Conservation (phyloP, 495 filamentous ascomycete species). For the Penicillium psychrofluorescens region DNA sequence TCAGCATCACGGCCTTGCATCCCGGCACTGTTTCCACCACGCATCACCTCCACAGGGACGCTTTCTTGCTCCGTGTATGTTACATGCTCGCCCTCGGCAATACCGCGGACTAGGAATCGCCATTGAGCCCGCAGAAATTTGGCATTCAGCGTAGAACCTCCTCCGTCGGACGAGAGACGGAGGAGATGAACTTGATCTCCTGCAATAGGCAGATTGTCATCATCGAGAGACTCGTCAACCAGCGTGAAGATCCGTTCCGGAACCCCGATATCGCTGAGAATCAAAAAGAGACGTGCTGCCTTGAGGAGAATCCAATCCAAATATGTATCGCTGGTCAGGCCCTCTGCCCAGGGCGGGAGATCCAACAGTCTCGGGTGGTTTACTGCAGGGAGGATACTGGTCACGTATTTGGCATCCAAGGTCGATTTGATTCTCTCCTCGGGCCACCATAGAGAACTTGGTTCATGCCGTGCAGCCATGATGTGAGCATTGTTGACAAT, state of each 20-base stretch:
- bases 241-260: slow-evolving; percentile 80
- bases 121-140: slow-evolving; percentile 80
- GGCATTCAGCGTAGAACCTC: slow-evolving; percentile 56
- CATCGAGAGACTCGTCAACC: slow-evolving; percentile 81
- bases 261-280: slow-evolving; percentile 69
- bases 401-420: slow-evolving; percentile 63
- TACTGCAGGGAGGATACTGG: slow-evolving; percentile 56
- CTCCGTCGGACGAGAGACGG: slow-evolving; percentile 46
- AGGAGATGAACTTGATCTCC: slow-evolving; percentile 64
- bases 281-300: slow-evolving; percentile 73
- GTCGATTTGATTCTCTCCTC: slow-evolving; percentile 66
- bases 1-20: slow-evolving; percentile 40
- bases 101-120: slow-evolving; percentile 65
- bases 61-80: slow-evolving; percentile 72
- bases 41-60: slow-evolving; percentile 67
- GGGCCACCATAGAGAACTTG: slow-evolving; percentile 67
- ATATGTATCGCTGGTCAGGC: slow-evolving; percentile 83
- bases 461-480: slow-evolving; percentile 22
- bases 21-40: slow-evolving; percentile 41
- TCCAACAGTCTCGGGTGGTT: slow-evolving; percentile 60
- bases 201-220: slow-evolving; percentile 78
- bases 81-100: slow-evolving; percentile 63
- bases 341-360: slow-evolving; percentile 75
- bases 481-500: slow-evolving; percentile 11
- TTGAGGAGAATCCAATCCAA: slow-evolving; percentile 85